Percentiles rank a stretch among this genome's conserved stretches.
These are phyloP conservation scores for Cladosporium austrohemisphaericum DNA, from an alignment of 2,329 filamentous ascomycete genomes.

Conservation along the genomic window DNA sequence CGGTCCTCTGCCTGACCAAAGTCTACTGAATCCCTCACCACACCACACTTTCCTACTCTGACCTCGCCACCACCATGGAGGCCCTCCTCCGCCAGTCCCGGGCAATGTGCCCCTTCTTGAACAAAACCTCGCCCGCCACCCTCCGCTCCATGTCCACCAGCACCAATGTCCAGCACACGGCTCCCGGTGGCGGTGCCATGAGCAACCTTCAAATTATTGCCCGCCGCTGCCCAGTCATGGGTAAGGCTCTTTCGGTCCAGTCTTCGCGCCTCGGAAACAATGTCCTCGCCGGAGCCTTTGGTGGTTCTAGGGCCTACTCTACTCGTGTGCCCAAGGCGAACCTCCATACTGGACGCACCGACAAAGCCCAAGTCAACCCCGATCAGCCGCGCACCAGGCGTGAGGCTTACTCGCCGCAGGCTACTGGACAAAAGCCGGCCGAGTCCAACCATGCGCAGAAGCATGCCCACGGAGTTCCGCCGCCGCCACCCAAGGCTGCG, in stretches of 20 bases:
- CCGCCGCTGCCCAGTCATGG: slow-evolving; percentile 96
- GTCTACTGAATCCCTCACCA: not conserved
- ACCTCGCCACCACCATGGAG: slow-evolving; percentile 63
- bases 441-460: slow-evolving; percentile 22
- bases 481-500: slow-evolving; percentile 45
- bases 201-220: slow-evolving; percentile 94
- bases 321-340: slow-evolving; percentile 71
- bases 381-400: slow-evolving; percentile 45
- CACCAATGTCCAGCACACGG: slow-evolving; percentile 60
- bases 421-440: slow-evolving; percentile 12
- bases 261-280: slow-evolving; percentile 47
- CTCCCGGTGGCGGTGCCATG: slow-evolving; percentile 85
- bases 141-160: slow-evolving; percentile 83
- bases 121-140: slow-evolving; percentile 86
- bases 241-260: slow-evolving; percentile 91
- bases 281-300: slow-evolving; percentile 48
- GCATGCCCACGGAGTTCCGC: slow-evolving; percentile 39
- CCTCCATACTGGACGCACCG: slow-evolving; percentile 46
- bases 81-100: slow-evolving; percentile 90
- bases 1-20: not conserved
- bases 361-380: slow-evolving; percentile 39
- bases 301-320: slow-evolving; percentile 57
- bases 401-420: slow-evolving; percentile 7
- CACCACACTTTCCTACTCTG: not conserved
- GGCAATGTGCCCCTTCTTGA: slow-evolving; percentile 95